Conservation (phyloP, 495 filamentous ascomycete genomes). For the Aspergillus carlsbadensis region DNA sequence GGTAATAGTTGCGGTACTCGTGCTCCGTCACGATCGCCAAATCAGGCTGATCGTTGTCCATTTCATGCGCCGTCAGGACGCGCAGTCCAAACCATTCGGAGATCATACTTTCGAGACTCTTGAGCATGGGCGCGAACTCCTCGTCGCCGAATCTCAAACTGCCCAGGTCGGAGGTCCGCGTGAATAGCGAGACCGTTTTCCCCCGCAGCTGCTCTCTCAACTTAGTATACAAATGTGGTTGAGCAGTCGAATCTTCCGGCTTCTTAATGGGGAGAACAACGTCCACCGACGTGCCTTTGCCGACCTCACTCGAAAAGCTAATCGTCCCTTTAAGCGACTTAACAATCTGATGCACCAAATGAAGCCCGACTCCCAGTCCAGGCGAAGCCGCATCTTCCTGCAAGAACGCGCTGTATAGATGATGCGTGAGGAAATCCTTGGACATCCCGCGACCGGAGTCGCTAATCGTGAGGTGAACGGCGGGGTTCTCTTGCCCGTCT, state of each 20-base stretch:
- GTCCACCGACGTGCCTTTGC: constrained; percentile 3
- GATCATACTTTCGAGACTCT: constrained; percentile 22
- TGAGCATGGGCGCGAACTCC: constrained; percentile 17
- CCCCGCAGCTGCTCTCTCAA: too few relatives aligned
- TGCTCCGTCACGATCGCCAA: constrained; percentile 26
- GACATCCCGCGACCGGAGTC: constrained; percentile 50
- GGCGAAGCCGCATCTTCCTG: constrained; percentile 37
- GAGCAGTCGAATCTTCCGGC: not conserved
- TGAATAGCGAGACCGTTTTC: constrained; percentile 25
- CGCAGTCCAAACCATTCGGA: constrained; percentile 34
- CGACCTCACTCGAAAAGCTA: constrained; percentile 6
- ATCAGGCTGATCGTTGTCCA: constrained; percentile 12
- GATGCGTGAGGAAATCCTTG: constrained; percentile 40
- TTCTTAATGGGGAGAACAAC: constrained; percentile 16
- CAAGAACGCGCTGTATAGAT: constrained; percentile 43
- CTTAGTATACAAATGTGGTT: constrained; percentile 1
- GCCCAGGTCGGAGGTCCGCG: constrained; percentile 14
- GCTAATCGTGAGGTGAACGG: constrained; percentile 29
- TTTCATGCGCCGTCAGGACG: constrained; percentile 30
- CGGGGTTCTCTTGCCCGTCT: constrained; percentile 12
- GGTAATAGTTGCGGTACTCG: constrained; percentile 19
- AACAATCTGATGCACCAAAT: constrained; percentile 12
- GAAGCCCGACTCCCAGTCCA: constrained; percentile 11
- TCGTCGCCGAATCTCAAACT: constrained; percentile 16
- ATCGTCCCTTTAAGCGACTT: constrained; percentile 4